Evolutionary conservation across 129 eudicot genomes (phyloP).

Genomic region (Calendula officinalis): DNA sequence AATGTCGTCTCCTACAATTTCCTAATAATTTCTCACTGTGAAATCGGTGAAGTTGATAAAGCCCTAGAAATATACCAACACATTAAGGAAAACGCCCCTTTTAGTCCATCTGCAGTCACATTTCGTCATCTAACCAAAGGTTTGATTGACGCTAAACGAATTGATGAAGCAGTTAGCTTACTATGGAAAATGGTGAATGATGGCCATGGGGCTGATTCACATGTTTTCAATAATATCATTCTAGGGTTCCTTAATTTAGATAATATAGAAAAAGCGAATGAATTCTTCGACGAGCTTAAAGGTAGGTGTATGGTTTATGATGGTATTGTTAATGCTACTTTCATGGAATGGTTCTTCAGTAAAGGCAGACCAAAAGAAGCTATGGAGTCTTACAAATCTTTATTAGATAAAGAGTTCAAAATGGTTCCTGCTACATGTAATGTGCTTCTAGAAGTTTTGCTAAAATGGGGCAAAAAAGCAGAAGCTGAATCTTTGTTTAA

Average conservation of each 20-base stretch:
- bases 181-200: constrained; percentile 74
- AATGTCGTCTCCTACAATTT: constrained; percentile 74
- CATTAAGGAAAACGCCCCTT: constrained; percentile 67
- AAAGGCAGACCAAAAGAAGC: constrained; percentile 74
- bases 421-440: constrained; percentile 90
- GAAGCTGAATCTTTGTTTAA: constrained; percentile 86
- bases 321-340: constrained; percentile 81
- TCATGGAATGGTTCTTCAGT: constrained; percentile 81
- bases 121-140: constrained; percentile 86
- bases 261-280: constrained; percentile 64
- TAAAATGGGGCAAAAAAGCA: constrained; percentile 59
- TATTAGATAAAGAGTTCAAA: constrained; percentile 59
- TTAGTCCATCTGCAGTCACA: constrained; percentile 65
- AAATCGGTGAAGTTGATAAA: constrained; percentile 54
- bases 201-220: constrained; percentile 81
- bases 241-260: constrained; percentile 60
- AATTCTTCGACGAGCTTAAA: constrained; percentile 73
- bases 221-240: constrained; percentile 71
- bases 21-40: constrained; percentile 60
- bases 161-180: constrained; percentile 53
- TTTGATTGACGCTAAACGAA: constrained; percentile 59
- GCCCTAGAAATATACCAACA: constrained; percentile 52
- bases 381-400: constrained; percentile 61
- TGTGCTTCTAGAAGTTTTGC: constrained; percentile 68
- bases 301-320: constrained; percentile 79